Conservation (phyloP, 305 asterid genomes). For the Solanum hybrid region DNA sequence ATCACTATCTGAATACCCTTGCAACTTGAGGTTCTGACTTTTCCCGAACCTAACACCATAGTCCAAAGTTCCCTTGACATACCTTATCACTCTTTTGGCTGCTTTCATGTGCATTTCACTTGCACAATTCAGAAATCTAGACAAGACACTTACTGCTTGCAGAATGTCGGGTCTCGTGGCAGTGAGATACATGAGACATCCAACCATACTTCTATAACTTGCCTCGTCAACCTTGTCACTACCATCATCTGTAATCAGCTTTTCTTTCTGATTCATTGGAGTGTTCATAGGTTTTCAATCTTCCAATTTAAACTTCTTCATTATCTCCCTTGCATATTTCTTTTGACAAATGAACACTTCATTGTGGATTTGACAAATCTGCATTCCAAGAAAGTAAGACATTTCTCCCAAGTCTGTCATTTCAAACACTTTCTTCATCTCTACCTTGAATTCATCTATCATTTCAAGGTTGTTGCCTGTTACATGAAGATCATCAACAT, state of each 20-base stretch:
- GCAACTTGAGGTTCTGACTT: background rate
- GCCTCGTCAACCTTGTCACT: background rate
- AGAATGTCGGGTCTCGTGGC: background rate
- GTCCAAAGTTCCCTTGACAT: background rate
- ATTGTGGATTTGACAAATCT: background rate
- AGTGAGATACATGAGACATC: background rate
- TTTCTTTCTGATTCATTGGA: background rate
- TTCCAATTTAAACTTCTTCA: background rate
- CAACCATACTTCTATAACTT: background rate
- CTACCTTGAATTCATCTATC: background rate
- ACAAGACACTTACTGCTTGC: background rate
- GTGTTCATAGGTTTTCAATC: background rate
- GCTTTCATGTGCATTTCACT: background rate
- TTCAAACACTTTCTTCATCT: background rate
- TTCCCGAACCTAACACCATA: background rate
- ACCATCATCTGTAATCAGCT: background rate
- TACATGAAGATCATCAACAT: background rate
- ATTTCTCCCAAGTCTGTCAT: background rate
- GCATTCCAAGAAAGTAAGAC: background rate
- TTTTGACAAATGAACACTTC: background rate
- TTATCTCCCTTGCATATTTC: background rate
- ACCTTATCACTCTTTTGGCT: background rate
- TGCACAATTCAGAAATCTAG: background rate
- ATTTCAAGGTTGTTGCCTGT: background rate
- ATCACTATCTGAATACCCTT: background rate